Evolutionary conservation across 805 yeast genomes (phyloP).

Genomic region (Millerozyma acaciae): DNA sequence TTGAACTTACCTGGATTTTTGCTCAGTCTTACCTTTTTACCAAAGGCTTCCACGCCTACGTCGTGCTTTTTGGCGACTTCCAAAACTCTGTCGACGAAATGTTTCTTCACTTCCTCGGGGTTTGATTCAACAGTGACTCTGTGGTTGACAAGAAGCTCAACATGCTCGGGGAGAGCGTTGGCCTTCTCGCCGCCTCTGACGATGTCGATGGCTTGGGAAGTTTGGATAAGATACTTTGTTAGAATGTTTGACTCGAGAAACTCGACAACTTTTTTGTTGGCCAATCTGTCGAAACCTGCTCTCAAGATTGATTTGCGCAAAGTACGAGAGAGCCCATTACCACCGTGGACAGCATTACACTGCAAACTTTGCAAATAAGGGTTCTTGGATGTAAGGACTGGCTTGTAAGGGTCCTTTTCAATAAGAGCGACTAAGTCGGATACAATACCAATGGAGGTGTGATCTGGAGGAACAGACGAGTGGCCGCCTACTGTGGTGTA

Average conservation of each 20-base stretch:
- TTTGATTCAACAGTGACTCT: conserved; percentile 30
- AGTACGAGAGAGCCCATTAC: conserved; percentile 18
- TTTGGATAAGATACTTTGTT: conserved; percentile 24
- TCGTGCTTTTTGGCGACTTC: conserved; percentile 24
- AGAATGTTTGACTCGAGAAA: conserved; percentile 12
- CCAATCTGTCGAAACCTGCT: conserved; percentile 31
- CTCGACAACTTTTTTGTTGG: conserved; percentile 21
- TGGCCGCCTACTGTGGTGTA: conserved; percentile 73
- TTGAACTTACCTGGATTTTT: conserved; percentile 14
- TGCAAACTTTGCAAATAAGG: conserved; percentile 58
- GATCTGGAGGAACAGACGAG: conserved; percentile 76
- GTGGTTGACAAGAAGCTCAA: conserved; percentile 28
- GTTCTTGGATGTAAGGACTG: conserved; percentile 47
- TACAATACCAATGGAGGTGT: conserved; percentile 73
- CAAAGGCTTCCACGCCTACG: conserved; percentile 22
- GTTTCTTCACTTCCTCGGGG: conserved; percentile 18
- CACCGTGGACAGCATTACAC: conserved; percentile 56
- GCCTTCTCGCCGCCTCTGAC: conserved; percentile 36
- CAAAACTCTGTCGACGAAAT: conserved; percentile 19
- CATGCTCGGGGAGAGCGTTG: conserved; percentile 37
- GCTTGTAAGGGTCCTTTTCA: conserved; percentile 54
- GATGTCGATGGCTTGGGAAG: conserved; percentile 34
- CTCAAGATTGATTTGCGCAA: conserved; percentile 30
- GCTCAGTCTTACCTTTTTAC: conserved; percentile 2
- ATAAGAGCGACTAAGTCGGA: conserved; percentile 53